Percentiles rank a stretch among this genome's conserved stretches.
Conservation (phyloP, 257 asterid genomes). For the Solanum neorickii region DNA sequence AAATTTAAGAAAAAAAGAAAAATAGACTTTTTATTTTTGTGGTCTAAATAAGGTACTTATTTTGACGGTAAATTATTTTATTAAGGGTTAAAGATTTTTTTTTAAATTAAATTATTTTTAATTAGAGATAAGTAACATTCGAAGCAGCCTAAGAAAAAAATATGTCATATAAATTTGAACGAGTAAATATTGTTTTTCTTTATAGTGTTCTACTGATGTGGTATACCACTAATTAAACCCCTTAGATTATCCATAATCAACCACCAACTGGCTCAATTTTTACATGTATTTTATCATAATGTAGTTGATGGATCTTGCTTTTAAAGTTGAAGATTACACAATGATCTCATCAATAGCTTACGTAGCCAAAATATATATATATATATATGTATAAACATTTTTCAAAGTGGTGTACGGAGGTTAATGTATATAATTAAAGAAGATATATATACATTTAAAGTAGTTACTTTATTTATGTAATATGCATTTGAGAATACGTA, state of each 20-base stretch:
- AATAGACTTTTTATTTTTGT: background rate
- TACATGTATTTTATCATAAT: background rate
- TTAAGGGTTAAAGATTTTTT: background rate
- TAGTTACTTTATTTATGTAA: no score
- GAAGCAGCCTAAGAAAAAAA: background rate
- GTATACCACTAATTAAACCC: background rate
- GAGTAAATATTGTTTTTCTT: background rate
- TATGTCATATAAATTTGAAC: no score
- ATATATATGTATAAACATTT: no score
- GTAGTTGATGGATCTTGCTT: background rate
- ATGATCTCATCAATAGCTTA: background rate
- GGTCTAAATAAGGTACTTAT: background rate
- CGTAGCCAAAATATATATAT: background rate
- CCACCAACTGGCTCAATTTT: background rate
- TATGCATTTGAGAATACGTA: no score
- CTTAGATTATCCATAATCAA: background rate
- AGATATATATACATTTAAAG: no score
- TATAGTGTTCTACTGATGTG: background rate
- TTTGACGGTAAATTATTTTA: background rate
- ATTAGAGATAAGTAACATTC: background rate
- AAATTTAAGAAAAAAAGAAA: background rate
- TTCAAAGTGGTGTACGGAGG: no score
- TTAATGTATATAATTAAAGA: no score
- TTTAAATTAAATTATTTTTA: background rate
- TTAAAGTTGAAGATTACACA: background rate